These are phyloP conservation scores for Ustilago vetiveriae DNA, from an alignment of 1,284 basidiomycete genomes.

Conservation along the genomic window DNA sequence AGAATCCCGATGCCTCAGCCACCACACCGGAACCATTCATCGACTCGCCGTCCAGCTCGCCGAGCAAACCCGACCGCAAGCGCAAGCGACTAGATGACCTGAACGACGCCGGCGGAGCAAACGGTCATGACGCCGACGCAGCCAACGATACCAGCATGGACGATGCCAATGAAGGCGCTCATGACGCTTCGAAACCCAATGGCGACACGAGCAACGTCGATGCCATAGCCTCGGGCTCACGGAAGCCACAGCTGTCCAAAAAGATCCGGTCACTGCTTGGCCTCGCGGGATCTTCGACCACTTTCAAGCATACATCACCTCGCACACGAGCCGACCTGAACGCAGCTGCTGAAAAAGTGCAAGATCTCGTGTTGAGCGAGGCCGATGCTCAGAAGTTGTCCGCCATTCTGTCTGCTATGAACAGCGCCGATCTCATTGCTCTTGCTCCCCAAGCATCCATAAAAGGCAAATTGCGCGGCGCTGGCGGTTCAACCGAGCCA, in stretches of 20 bases:
- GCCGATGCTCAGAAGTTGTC: slow-evolving; percentile 22
- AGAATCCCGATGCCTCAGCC: slow-evolving; percentile 28
- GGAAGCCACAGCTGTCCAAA: slow-evolving; percentile 16
- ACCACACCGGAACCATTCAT: slow-evolving; percentile 38
- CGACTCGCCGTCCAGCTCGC: slow-evolving; percentile 27
- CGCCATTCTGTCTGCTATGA: slow-evolving; percentile 12
- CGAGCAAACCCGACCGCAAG: slow-evolving; percentile 37
- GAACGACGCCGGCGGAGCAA: slow-evolving; percentile 3
- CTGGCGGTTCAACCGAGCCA: not conserved
- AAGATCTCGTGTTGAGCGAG: slow-evolving; percentile 22
- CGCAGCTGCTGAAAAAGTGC: slow-evolving; percentile 4
- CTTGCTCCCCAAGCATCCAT: not conserved
- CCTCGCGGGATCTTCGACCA: slow-evolving; percentile 17
- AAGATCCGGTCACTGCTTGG: slow-evolving; percentile 30
- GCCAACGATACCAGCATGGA: not conserved
- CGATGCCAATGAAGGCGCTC: not conserved
- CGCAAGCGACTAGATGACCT: slow-evolving; percentile 35
- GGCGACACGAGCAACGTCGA: not conserved
- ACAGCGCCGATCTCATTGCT: slow-evolving; percentile 5
- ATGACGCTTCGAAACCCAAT: not conserved
- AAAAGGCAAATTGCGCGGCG: slow-evolving; percentile 14
- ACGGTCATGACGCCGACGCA: slow-evolving; percentile 2
- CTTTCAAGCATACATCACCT: not conserved
- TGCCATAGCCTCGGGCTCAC: not conserved
- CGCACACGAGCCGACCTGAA: not conserved